phyloP scores from a whole-genome alignment of 257 asterid species.

The Solanum sejunctum region DNA sequence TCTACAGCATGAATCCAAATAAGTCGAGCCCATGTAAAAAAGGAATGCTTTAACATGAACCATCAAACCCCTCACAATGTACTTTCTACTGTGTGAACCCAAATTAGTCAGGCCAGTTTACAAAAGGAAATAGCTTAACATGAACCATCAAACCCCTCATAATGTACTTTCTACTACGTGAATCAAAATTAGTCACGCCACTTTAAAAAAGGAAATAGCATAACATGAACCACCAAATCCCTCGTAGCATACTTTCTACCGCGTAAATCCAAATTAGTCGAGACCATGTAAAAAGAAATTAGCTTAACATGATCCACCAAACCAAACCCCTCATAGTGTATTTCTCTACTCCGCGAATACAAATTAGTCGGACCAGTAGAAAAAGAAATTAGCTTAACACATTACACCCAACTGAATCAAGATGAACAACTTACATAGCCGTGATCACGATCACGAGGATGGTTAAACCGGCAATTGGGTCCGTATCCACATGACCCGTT shows the following conservation, averaged over 20 bases:
- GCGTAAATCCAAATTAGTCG: background rate
- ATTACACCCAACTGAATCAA: background rate
- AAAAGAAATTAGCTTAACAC: background rate
- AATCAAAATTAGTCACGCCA: background rate
- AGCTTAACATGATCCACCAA: background rate
- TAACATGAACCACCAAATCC: background rate
- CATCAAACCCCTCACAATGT: background rate
- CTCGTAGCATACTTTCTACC: background rate
- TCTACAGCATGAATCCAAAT: background rate
- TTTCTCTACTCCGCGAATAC: background rate
- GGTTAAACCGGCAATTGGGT: conserved; percentile 74
- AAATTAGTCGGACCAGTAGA: background rate
- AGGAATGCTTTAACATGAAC: background rate
- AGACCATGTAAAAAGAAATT: background rate
- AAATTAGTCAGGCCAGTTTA: background rate
- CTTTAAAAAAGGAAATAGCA: background rate
- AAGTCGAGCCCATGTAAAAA: background rate
- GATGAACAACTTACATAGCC: conserved; percentile 32
- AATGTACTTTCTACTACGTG: background rate
- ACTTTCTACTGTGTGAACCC: background rate
- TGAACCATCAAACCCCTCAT: background rate
- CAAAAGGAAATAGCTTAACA: background rate
- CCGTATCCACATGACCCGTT: conserved; percentile 84
- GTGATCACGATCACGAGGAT: conserved; percentile 50
- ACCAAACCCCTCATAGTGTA: background rate